A percentile compares a stretch with the other conserved stretches of the same genome.
These are phyloP conservation scores for Cercospora zeae-maydis DNA, from an alignment of 2,329 filamentous ascomycete genomes.

Conservation along the genomic window DNA sequence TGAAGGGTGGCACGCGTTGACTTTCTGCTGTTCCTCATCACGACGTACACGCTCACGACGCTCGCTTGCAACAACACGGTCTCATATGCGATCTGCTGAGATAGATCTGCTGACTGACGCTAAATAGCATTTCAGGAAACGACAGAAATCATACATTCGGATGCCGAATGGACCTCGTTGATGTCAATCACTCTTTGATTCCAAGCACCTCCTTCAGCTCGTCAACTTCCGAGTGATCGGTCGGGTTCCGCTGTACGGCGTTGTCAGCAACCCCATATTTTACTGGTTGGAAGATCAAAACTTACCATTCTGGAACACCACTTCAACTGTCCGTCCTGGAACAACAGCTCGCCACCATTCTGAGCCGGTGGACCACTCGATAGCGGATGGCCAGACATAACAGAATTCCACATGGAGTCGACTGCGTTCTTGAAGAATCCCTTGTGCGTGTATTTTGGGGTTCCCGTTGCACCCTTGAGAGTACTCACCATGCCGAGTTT, in stretches of 20 bases:
- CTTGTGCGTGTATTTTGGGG: constrained; percentile 16
- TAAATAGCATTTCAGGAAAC: too few relatives aligned
- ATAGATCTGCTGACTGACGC: too few relatives aligned
- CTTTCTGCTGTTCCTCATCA: too few relatives aligned
- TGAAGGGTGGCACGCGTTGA: too few relatives aligned
- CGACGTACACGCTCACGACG: too few relatives aligned
- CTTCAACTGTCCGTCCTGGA: constrained; percentile 33
- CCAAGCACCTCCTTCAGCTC: constrained; percentile 36
- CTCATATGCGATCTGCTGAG: too few relatives aligned
- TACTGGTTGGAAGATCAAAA: not conserved
- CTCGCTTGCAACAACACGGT: too few relatives aligned
- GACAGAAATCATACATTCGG: too few relatives aligned
- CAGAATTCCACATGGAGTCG: constrained; percentile 26
- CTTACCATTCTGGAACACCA: constrained; percentile 28
- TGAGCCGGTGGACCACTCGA: constrained; percentile 26
- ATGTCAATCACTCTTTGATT: constrained; percentile 14
- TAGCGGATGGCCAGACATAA: constrained; percentile 23
- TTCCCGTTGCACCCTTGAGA: constrained; percentile 16
- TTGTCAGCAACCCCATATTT: constrained; percentile 2
- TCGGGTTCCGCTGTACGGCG: constrained; percentile 36
- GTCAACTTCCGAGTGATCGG: constrained; percentile 36
- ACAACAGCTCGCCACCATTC: constrained; percentile 41
- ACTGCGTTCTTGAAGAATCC: constrained; percentile 24
- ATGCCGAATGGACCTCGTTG: not conserved
- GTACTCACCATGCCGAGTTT: constrained; percentile 33